A percentile compares a stretch with the other conserved stretches of the same genome.
Conservation (phyloP, 2,329 filamentous ascomycete species). For the Calycina herbarum region DNA sequence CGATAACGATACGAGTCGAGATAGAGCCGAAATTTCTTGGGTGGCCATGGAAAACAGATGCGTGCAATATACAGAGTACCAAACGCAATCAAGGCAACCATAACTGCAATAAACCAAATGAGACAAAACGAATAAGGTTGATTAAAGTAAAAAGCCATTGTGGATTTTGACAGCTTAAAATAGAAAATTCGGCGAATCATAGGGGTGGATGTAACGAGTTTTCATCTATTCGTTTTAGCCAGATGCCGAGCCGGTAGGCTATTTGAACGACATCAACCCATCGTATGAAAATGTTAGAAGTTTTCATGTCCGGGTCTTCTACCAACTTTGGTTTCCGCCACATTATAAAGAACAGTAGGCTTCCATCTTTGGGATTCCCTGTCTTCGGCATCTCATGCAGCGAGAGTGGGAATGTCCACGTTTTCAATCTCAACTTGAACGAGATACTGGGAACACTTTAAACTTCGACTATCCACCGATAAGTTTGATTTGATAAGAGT, state of each 20-base stretch:
- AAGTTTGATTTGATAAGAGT: no score
- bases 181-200: slow-evolving; percentile 21
- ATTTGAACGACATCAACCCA: slow-evolving; percentile 21
- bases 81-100: slow-evolving; percentile 18
- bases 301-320: slow-evolving; percentile 5
- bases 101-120: slow-evolving; percentile 24
- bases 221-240: slow-evolving; percentile 28
- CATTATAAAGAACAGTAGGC: slow-evolving; percentile 35
- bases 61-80: slow-evolving; percentile 15
- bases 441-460: not conserved
- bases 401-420: slow-evolving; percentile 7
- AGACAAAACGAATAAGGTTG: slow-evolving; percentile 20
- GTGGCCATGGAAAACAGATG: slow-evolving; percentile 7
- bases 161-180: slow-evolving; percentile 19
- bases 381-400: slow-evolving; percentile 36
- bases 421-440: not conserved
- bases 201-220: slow-evolving; percentile 15
- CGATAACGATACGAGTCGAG: slow-evolving; percentile 17
- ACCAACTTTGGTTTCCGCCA: slow-evolving; percentile 16
- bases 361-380: slow-evolving; percentile 36
- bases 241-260: slow-evolving; percentile 25
- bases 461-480: no score
- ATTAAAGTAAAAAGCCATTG: slow-evolving; percentile 18
- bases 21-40: slow-evolving; percentile 12
- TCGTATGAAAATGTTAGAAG: slow-evolving; percentile 8